These are phyloP conservation scores for Exidia glandulosa DNA, from an alignment of 768 basidiomycete genomes.

Conservation along the genomic window DNA sequence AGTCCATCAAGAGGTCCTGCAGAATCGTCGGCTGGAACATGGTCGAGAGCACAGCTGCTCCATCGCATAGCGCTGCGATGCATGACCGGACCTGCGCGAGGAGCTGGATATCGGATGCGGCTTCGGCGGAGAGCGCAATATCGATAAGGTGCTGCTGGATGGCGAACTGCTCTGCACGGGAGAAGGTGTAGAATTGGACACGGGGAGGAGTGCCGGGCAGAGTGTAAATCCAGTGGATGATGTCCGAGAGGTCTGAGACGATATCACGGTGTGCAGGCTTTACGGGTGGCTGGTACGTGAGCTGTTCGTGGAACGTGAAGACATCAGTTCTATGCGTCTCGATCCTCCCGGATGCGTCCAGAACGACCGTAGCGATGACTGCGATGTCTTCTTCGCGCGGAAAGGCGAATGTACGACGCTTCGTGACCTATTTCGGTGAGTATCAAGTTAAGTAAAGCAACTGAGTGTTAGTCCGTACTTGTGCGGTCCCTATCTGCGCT, in stretches of 20 bases:
- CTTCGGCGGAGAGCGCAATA: conserved; percentile 28
- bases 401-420: conserved; percentile 33
- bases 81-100: conserved; percentile 25
- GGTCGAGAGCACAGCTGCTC: conserved; percentile 37
- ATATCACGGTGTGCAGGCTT: conserved; percentile 18
- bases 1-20: conserved; percentile 32
- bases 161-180: conserved; percentile 25
- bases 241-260: conserved; percentile 23
- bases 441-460: not conserved
- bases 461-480: conserved; percentile 17
- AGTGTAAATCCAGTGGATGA: conserved; percentile 21
- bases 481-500: conserved; percentile 20
- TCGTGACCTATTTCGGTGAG: conserved; percentile 29
- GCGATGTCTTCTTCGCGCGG: conserved; percentile 36
- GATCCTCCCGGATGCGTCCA: conserved; percentile 22
- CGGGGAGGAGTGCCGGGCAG: conserved; percentile 15
- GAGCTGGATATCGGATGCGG: not conserved
- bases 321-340: not conserved
- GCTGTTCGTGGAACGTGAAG: not conserved
- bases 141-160: conserved; percentile 33
- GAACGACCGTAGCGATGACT: conserved; percentile 31
- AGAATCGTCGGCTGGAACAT: conserved; percentile 37
- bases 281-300: not conserved
- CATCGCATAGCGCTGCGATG: conserved; percentile 40
- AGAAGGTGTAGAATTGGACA: conserved; percentile 41